A percentile compares a stretch with the other conserved stretches of the same genome.
Conservation (phyloP, 306 rosid species). For the Macrotyloma uniflorum region DNA sequence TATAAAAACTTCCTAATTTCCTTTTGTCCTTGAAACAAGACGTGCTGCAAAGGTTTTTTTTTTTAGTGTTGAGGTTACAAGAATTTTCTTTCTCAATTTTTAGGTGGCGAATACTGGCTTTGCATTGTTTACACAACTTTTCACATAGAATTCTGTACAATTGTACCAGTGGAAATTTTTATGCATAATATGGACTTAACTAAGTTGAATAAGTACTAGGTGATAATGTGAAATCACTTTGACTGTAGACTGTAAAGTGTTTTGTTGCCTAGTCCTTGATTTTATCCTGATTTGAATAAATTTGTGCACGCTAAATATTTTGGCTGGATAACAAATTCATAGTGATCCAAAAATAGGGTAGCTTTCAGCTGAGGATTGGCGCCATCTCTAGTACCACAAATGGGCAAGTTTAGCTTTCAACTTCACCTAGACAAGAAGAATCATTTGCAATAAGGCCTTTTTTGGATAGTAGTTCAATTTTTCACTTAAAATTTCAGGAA, state of each 20-base stretch:
- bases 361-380: constrained; percentile 7
- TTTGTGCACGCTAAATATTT: not conserved
- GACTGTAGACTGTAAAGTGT: not conserved
- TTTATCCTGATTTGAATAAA: not conserved
- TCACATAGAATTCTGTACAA: constrained; percentile 27
- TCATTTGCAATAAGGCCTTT: constrained; percentile 19
- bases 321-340: not conserved
- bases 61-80: not conserved
- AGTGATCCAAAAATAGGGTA: not conserved
- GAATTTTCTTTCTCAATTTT: constrained; percentile 6
- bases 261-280: constrained; percentile 19
- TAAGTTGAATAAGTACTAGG: not conserved
- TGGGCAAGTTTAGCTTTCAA: constrained; percentile 26
- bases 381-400: not conserved
- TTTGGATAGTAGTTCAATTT: not conserved
- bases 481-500: not conserved
- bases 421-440: constrained; percentile 40
- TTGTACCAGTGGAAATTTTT: constrained; percentile 5
- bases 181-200: constrained; percentile 11
- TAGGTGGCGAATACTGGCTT: not conserved
- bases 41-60: not conserved
- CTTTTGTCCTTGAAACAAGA: constrained; percentile 7
- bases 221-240: constrained; percentile 15
- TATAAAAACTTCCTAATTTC: not conserved
- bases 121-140: constrained; percentile 27